Conservation (phyloP, 345 rosid genomes). For the Conringia planisiliqua region DNA sequence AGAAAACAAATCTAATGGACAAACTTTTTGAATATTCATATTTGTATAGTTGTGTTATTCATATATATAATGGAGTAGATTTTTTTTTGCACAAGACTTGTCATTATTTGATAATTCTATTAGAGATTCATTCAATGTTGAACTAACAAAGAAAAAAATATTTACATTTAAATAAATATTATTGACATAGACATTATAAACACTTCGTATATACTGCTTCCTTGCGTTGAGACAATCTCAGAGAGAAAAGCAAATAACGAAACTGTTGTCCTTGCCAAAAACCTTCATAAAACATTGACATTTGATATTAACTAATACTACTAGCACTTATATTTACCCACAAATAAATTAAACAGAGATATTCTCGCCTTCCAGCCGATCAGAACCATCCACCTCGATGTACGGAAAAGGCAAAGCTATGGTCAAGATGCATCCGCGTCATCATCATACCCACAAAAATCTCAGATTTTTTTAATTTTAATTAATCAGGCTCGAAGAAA, state of each 20-base stretch:
- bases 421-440: slow-evolving; percentile 23
- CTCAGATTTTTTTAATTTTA: not conserved
- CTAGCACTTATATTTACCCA: slow-evolving; percentile 9
- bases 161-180: not conserved
- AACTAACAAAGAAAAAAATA: not conserved
- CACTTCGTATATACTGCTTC: slow-evolving; percentile 4
- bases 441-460: slow-evolving; percentile 4
- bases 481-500: slow-evolving; percentile 34
- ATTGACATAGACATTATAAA: not conserved
- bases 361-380: not conserved
- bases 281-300: slow-evolving; percentile 12
- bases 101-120: not conserved
- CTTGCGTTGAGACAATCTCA: not conserved
- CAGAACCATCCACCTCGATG: slow-evolving; percentile 14
- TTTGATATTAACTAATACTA: not conserved
- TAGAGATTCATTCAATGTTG: not conserved
- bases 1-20: no score
- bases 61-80: no score
- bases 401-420: not conserved
- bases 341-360: not conserved
- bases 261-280: not conserved
- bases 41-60: no score
- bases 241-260: slow-evolving; percentile 3
- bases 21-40: no score
- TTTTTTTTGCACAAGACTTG: not conserved